Evolutionary conservation across 2,329 filamentous ascomycete genomes (phyloP), one percentile per base, ranked within the genome.

Genomic region (Talaromyces sp.): DNA sequence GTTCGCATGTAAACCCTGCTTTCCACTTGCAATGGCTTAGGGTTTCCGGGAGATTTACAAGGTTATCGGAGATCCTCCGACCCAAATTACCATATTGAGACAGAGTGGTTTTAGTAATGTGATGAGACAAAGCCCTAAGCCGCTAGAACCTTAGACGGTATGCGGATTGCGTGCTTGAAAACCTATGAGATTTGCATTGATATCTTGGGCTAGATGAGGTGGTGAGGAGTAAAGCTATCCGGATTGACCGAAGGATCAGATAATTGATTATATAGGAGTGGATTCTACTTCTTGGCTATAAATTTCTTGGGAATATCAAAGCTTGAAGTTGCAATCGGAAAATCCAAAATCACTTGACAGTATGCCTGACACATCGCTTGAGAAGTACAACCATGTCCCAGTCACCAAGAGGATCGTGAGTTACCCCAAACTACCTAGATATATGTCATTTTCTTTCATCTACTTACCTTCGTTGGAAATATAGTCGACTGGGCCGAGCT

Each of bases 401-500:
- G 81, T 81, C 69, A 83, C 81, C 2, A 81, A 81, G 59, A 78
- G 63, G 69, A 81, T 27, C 68, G 71, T 74, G 29, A 64, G 72
- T 66, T n/a, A n/a, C n/a, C n/a, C n/a, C n/a, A n/a, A n/a, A n/a
- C n/a, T n/a, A n/a, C n/a, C n/a, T n/a, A n/a, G n/a, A n/a, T n/a
- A n/a, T n/a, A n/a, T n/a, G n/a, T n/a, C n/a, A n/a, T n/a, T n/a
- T n/a, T n/a, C n/a, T n/a, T n/a, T n/a, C n/a, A n/a, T n/a, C n/a
- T n/a, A n/a, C n/a, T n/a, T n/a, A n/a, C n/a, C n/a, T n/a, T n/a
- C n/a, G n/a, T n/a, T n/a, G n/a, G n/a, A n/a, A 15, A 17, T 8
- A 34, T 29, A 76, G 74, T 76, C 54, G 73, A 75, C 31, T 88
- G 85, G 83, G 82, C 85, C 1, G 84, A 88, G 65, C 79, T 88